Percentiles rank a stretch among this genome's conserved stretches.
These are phyloP conservation scores for Tremellales sp. DNA, from an alignment of 1,284 basidiomycete species.

Conservation along the genomic window DNA sequence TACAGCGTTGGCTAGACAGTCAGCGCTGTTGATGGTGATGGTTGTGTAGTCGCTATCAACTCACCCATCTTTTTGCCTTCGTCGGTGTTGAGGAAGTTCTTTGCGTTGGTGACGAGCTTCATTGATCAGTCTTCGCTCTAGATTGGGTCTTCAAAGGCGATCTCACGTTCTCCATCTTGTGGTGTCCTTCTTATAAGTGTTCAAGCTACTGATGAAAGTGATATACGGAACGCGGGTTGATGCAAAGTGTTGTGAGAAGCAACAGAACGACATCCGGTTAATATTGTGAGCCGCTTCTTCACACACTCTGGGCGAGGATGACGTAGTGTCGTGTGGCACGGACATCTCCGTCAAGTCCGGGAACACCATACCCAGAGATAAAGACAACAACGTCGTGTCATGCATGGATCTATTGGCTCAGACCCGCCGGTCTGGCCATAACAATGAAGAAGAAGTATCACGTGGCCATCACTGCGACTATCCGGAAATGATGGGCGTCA, in stretches of 20 bases:
- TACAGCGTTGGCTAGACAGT: background rate
- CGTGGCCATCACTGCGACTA: conserved; percentile 50
- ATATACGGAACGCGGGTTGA: too few species aligned
- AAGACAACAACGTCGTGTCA: too few species aligned
- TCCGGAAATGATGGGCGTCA: conserved; percentile 46
- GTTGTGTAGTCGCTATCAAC: conserved; percentile 1
- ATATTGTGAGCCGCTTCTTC: too few species aligned
- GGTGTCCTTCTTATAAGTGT: background rate
- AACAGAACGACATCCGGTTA: too few species aligned
- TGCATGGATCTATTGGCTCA: too few species aligned
- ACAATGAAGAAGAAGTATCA: too few species aligned
- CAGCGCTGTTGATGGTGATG: background rate
- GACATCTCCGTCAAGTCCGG: too few species aligned
- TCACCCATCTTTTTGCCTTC: conserved; percentile 23
- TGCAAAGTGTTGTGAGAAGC: too few species aligned
- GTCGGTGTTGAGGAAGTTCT: conserved; percentile 25
- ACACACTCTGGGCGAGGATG: too few species aligned
- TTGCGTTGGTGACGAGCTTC: conserved; percentile 26
- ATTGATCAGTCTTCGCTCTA: background rate
- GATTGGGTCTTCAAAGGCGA: background rate
- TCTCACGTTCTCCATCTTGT: background rate
- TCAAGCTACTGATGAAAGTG: background rate
- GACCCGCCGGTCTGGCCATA: too few species aligned
- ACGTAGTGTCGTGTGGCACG: too few species aligned
- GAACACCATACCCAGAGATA: too few species aligned